Evolutionary conservation across 805 yeast genomes (phyloP).

Genomic region (Lipomyces sp.): DNA sequence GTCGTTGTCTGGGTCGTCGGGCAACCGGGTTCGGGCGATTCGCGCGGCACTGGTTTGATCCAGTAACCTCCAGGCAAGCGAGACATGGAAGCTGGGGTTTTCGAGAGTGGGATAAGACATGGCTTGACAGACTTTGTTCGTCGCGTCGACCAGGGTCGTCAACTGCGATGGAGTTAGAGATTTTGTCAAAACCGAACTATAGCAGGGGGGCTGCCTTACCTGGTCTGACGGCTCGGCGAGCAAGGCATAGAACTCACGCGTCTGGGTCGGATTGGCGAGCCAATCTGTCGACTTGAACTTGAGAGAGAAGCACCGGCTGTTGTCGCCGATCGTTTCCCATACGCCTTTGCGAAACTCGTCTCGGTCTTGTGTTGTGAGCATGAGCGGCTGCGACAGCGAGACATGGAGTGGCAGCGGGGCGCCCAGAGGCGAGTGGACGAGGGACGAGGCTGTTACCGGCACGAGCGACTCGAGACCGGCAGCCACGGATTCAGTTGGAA

Average conservation of each 20-base stretch:
- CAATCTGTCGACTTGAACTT: constrained; percentile 17
- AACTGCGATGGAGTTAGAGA: not conserved
- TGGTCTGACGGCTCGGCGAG: not conserved
- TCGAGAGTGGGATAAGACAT: constrained; percentile 15
- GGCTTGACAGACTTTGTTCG: constrained; percentile 10
- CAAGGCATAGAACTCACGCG: constrained; percentile 26
- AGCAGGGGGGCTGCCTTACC: not conserved
- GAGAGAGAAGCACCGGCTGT: not conserved
- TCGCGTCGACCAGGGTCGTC: constrained; percentile 7
- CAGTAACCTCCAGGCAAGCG: constrained; percentile 31
- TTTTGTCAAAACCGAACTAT: too few relatives aligned
- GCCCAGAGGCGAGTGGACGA: constrained; percentile 28
- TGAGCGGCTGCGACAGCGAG: constrained; percentile 32
- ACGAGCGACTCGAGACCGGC: constrained; percentile 11
- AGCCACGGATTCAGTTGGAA: constrained; percentile 14
- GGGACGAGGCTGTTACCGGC: constrained; percentile 23
- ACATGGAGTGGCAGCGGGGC: constrained; percentile 30
- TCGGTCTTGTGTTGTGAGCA: constrained; percentile 19
- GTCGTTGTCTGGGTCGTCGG: not conserved
- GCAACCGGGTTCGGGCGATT: not conserved
- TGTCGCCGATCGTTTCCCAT: constrained; percentile 12
- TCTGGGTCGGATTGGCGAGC: constrained; percentile 22
- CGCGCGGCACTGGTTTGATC: not conserved
- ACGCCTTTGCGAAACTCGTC: constrained; percentile 13
- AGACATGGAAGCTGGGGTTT: constrained; percentile 22